Evolutionary conservation across 176 grass and related monocot genomes (phyloP).

Genomic region (Thalia dealbata): DNA sequence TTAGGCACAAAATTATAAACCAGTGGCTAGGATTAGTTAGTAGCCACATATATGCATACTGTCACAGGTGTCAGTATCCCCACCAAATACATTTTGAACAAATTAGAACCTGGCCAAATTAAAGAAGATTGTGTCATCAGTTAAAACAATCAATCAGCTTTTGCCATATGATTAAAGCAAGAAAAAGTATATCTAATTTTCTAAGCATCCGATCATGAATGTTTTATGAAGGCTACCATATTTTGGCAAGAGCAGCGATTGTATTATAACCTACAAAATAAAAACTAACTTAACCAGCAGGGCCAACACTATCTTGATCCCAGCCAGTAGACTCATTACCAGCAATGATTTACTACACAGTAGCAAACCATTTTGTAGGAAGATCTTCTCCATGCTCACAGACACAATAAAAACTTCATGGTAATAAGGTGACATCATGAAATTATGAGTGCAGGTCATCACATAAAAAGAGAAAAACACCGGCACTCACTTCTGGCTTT

Average conservation of each 20-base stretch:
- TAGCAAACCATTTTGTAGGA: not conserved
- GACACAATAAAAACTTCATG: not conserved
- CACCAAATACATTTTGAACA: no score
- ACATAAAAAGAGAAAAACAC: slow-evolving; percentile 27
- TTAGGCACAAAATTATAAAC: no score
- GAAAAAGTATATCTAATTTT: not conserved
- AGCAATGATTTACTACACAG: not conserved
- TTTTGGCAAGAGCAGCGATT: not conserved
- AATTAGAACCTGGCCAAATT: not conserved
- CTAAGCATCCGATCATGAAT: not conserved
- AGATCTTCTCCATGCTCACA: not conserved
- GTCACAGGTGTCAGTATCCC: not conserved
- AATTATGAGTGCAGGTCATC: not conserved
- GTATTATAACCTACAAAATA: not conserved
- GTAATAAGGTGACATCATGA: not conserved
- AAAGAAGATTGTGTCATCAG: not conserved
- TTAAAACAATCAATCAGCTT: not conserved
- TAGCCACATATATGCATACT: not conserved
- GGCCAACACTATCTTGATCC: not conserved
- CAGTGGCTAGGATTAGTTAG: no score
- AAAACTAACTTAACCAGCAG: not conserved
- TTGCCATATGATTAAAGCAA: not conserved
- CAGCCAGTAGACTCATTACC: not conserved
- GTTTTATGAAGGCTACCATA: not conserved
- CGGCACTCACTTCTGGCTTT: slow-evolving; percentile 82